Evolutionary conservation across 495 filamentous ascomycete species (phyloP).

Genomic region (Penicillium chermesinum): DNA sequence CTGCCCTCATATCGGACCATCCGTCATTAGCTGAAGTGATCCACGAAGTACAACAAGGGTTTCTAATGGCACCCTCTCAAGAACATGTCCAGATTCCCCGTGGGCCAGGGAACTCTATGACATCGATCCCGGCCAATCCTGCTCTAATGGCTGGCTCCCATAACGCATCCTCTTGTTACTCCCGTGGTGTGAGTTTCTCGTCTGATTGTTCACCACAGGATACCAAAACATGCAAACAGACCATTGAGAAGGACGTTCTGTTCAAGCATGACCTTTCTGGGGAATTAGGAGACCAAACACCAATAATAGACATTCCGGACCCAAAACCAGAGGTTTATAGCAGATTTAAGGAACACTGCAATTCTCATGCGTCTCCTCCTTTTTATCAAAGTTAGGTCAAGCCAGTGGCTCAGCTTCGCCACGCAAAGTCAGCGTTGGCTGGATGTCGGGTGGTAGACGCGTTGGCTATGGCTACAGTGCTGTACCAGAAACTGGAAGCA

Average conservation of each 20-base stretch:
- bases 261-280: neutral
- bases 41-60: slow-evolving; percentile 11
- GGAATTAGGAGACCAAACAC: neutral
- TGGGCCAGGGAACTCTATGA: slow-evolving; percentile 7
- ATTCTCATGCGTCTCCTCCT: slow-evolving; percentile 4
- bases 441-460: slow-evolving; percentile 43
- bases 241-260: neutral
- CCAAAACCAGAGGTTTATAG: slow-evolving; percentile 6
- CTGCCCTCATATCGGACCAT: slow-evolving; percentile 20
- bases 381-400: neutral
- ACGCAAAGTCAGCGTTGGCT: slow-evolving; percentile 40
- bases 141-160: slow-evolving; percentile 8
- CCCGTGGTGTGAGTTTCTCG: slow-evolving; percentile 14
- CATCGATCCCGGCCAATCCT: too few species aligned
- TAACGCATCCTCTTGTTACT: slow-evolving; percentile 28
- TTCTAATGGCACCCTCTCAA: slow-evolving; percentile 13
- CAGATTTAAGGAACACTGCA: slow-evolving; percentile 31
- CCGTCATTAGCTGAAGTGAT: slow-evolving; percentile 18
- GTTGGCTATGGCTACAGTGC: slow-evolving; percentile 41
- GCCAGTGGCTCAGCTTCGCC: slow-evolving; percentile 7
- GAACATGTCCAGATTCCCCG: slow-evolving; percentile 7
- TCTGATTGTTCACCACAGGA: neutral
- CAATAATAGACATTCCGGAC: neutral
- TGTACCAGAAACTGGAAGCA: slow-evolving; percentile 22
- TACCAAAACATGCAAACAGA: neutral